These are phyloP conservation scores for Echinosophora koreensis DNA, from an alignment of 306 rosid genomes.

Conservation along the genomic window DNA sequence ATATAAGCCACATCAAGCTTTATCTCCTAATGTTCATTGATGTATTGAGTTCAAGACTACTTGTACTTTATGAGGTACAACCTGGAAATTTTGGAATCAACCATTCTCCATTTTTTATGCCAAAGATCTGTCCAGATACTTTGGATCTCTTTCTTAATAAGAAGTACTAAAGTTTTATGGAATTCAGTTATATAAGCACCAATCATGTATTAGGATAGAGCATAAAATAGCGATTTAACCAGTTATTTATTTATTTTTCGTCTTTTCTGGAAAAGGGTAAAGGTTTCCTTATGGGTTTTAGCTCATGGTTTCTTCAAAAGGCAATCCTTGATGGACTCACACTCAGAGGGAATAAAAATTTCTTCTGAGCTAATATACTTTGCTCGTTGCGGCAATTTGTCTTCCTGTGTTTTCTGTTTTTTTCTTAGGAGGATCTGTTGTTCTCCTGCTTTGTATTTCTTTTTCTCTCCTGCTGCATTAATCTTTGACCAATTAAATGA, in stretches of 20 bases:
- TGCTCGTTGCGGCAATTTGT: not conserved
- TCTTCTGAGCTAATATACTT: slow-evolving; percentile 1
- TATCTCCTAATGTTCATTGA: slow-evolving; percentile 3
- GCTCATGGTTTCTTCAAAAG: slow-evolving; percentile 1
- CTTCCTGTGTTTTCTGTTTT: not conserved
- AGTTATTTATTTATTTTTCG: not conserved
- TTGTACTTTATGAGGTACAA: slow-evolving; percentile 23
- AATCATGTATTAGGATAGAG: not conserved
- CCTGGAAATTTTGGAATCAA: slow-evolving; percentile 22
- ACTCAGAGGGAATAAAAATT: not conserved
- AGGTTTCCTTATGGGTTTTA: not conserved
- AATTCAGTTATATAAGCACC: slow-evolving; percentile 5
- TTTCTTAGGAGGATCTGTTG: not conserved
- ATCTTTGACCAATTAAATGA: not conserved
- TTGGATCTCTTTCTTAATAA: slow-evolving; percentile 11
- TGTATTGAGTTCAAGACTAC: slow-evolving; percentile 37
- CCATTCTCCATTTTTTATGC: not conserved
- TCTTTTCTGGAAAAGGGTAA: slow-evolving; percentile 20
- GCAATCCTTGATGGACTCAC: slow-evolving; percentile 19
- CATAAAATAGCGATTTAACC: not conserved
- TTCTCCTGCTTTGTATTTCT: not conserved
- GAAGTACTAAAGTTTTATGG: slow-evolving; percentile 14
- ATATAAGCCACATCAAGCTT: slow-evolving; percentile 5
- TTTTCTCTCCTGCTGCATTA: slow-evolving; percentile 2
- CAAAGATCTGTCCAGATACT: slow-evolving; percentile 9